Evolutionary conservation across 805 yeast species (phyloP).

Genomic region (Priceomyces castillae): DNA sequence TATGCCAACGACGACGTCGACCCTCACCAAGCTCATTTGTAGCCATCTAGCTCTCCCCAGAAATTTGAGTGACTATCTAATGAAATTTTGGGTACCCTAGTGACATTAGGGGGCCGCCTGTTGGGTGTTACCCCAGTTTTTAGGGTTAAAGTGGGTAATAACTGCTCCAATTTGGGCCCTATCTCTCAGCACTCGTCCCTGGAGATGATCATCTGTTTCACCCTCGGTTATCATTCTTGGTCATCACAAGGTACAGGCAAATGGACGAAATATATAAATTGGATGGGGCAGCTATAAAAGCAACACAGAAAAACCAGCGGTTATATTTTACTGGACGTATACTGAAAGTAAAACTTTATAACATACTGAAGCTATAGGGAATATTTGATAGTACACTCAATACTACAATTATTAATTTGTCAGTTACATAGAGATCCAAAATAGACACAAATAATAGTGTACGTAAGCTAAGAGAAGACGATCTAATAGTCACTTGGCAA

Average conservation of each 20-base stretch:
- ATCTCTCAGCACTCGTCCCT: neutral
- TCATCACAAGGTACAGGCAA: neutral
- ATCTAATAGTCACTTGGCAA: no score
- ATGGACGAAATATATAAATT: neutral
- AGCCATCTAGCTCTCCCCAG: no score
- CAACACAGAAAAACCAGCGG: no score
- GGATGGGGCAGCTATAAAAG: neutral
- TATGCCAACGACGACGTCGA: neutral
- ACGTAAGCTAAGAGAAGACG: no score
- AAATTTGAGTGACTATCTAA: no score
- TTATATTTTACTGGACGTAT: no score
- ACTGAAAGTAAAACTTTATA: no score
- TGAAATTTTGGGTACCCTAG: no score
- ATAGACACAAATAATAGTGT: no score
- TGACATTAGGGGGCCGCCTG: neutral
- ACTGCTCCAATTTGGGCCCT: neutral
- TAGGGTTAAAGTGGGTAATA: neutral
- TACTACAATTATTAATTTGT: neutral
- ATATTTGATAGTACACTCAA: neutral
- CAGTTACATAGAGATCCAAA: neutral
- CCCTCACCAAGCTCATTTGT: neutral
- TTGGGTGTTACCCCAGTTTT: neutral
- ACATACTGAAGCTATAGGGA: no score
- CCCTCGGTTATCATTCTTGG: neutral
- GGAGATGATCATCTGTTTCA: neutral